Conservation (phyloP, 2,329 filamentous ascomycete species). For the Arthrobotrys musiformis region DNA sequence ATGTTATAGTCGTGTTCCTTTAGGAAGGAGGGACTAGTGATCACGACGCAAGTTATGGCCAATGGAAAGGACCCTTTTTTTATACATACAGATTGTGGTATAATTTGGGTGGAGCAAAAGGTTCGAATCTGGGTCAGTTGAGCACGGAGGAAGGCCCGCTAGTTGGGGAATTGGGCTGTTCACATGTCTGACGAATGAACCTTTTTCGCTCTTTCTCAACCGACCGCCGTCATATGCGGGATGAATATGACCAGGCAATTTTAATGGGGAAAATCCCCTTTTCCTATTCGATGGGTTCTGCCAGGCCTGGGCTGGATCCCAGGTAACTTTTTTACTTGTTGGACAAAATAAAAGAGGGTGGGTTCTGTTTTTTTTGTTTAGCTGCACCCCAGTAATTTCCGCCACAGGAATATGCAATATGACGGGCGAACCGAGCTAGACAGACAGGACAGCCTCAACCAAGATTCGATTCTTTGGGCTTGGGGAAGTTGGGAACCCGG, state of each 20-base stretch:
- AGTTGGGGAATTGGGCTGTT: constrained; percentile 7
- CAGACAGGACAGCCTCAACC: constrained; percentile 34
- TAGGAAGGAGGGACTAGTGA: constrained; percentile 11
- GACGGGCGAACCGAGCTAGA: constrained; percentile 48
- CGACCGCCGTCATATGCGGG: constrained; percentile 16
- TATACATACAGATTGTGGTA: neutral
- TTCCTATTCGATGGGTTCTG: constrained; percentile 32
- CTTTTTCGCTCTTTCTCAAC: too few relatives aligned
- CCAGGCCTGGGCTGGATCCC: neutral
- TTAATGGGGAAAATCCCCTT: constrained; percentile 28
- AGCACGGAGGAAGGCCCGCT: constrained; percentile 7
- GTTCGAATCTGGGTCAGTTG: constrained; percentile 11
- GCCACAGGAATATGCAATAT: constrained; percentile 52
- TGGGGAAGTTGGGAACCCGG: neutral
- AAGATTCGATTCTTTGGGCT: constrained; percentile 10
- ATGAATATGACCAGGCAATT: constrained; percentile 11
- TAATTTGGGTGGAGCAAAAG: neutral
- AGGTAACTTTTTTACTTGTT: too few relatives aligned
- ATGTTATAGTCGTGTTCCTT: neutral
- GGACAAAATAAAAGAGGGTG: too few relatives aligned
- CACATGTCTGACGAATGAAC: constrained; percentile 8
- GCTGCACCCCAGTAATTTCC: constrained; percentile 51
- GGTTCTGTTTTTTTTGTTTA: neutral
- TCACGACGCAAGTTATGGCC: neutral
- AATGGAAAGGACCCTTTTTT: neutral